Conservation (phyloP, 169 alveolate genomes). For the Fabrea salina region DNA sequence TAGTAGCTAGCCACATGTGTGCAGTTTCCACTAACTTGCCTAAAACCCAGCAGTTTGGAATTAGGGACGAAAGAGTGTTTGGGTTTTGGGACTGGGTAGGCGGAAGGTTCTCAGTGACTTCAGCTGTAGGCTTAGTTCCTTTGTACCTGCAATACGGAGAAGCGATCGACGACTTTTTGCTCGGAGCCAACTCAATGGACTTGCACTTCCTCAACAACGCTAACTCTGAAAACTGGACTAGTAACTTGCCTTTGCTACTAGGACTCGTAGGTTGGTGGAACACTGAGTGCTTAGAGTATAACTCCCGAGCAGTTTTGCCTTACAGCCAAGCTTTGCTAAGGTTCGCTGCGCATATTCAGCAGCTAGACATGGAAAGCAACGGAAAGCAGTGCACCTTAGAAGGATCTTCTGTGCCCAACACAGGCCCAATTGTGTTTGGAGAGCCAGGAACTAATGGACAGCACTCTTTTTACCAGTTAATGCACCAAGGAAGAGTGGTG, state of each 20-base stretch:
- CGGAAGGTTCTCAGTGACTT: slow-evolving; percentile 96
- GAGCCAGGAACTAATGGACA: slow-evolving; percentile 99
- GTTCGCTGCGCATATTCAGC: slow-evolving; percentile 96
- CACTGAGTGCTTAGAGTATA: slow-evolving; percentile 83
- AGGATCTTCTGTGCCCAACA: slow-evolving; percentile 62
- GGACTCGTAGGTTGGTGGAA: slow-evolving; percentile 96
- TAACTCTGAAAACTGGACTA: slow-evolving; percentile 64
- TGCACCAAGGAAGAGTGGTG: slow-evolving; percentile 95
- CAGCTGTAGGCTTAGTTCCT: slow-evolving; percentile 99
- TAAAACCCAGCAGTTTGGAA: slow-evolving; percentile 93
- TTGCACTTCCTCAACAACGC: slow-evolving; percentile 72
- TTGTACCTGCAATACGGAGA: slow-evolving; percentile 91
- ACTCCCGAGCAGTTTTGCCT: slow-evolving; percentile 96
- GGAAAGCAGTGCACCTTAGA: slow-evolving; percentile 88
- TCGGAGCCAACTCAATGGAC: slow-evolving; percentile 85
- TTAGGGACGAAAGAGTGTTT: slow-evolving; percentile 90
- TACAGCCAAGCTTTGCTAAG: slow-evolving; percentile 93
- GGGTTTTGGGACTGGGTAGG: slow-evolving; percentile 99
- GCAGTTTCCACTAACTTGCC: slow-evolving; percentile 94
- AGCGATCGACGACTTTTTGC: slow-evolving; percentile 78
- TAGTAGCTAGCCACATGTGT: slow-evolving; percentile 84
- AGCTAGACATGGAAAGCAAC: slow-evolving; percentile 97
- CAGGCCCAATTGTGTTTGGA: slow-evolving; percentile 98
- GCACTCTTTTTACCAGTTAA: slow-evolving; percentile 93
- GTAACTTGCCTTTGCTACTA: slow-evolving; percentile 91